phyloP scores from a whole-genome alignment of 352 stramenopile genomes.

The Thraustotheca clavata region DNA sequence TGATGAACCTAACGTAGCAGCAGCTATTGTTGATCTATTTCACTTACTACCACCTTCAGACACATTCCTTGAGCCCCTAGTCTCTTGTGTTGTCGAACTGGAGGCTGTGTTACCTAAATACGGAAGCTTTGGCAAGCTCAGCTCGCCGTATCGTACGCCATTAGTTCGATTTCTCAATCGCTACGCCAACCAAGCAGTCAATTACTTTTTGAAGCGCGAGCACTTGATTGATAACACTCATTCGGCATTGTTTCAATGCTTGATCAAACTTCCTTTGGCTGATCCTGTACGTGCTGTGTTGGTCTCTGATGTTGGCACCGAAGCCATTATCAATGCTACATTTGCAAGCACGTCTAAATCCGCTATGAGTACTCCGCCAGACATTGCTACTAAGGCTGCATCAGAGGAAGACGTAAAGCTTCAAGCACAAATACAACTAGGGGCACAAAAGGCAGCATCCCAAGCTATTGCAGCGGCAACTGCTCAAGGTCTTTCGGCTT shows the following conservation, averaged over 20 bases:
- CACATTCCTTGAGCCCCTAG: constrained; percentile 93
- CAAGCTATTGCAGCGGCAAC: constrained; percentile 70
- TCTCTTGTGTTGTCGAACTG: constrained; percentile 92
- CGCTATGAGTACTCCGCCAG: constrained; percentile 35
- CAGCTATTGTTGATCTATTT: constrained; percentile 95
- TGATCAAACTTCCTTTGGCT: constrained; percentile 89
- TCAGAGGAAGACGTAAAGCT: constrained; percentile 64
- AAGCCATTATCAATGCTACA: constrained; percentile 88
- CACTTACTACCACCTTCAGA: constrained; percentile 90
- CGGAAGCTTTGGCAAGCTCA: constrained; percentile 80
- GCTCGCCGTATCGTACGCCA: constrained; percentile 88
- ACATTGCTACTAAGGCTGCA: constrained; percentile 20
- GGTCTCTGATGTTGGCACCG: constrained; percentile 73
- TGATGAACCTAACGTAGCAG: constrained; percentile 92
- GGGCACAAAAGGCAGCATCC: constrained; percentile 72
- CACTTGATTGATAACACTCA: constrained; percentile 81
- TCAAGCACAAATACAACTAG: constrained; percentile 77
- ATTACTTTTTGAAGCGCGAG: constrained; percentile 85
- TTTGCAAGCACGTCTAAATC: constrained; percentile 75
- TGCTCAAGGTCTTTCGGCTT: constrained; percentile 64
- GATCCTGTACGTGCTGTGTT: constrained; percentile 83
- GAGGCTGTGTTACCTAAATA: constrained; percentile 89
- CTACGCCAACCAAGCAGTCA: constrained; percentile 72
- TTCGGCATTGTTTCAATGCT: constrained; percentile 89
- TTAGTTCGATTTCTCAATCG: constrained; percentile 92